Conservation (phyloP, 83 land plant species). For the Picea mariana region DNA sequence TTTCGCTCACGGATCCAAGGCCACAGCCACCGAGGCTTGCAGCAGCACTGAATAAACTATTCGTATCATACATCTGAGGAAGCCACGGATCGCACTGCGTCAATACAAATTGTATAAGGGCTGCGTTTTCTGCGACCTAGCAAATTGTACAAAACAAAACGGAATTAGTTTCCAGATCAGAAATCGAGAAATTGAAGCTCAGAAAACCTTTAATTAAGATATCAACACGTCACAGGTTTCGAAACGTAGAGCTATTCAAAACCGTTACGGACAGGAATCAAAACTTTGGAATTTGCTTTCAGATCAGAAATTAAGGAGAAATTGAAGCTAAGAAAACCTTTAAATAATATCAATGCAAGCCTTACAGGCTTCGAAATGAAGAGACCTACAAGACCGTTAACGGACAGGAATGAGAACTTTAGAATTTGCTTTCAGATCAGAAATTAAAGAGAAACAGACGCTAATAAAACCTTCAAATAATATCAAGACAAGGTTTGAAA, state of each 20-base stretch:
- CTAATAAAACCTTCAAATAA: not conserved
- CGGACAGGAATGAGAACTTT: no score
- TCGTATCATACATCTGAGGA: slow-evolving; percentile 10
- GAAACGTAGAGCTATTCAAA: slow-evolving; percentile 45
- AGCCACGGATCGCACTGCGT: slow-evolving; percentile 15
- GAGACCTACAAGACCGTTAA: no score
- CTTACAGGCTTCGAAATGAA: no score
- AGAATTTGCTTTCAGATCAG: no score
- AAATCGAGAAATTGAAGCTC: no score
- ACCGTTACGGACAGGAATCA: slow-evolving; percentile 47
- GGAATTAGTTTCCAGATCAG: not conserved
- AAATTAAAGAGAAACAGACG: no score
- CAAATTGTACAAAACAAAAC: not conserved
- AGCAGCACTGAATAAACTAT: not conserved
- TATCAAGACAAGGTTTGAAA: no score
- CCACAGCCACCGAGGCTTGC: slow-evolving; percentile 2
- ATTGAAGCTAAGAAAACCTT: not conserved
- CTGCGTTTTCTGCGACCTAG: slow-evolving; percentile 14
- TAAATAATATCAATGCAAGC: not conserved
- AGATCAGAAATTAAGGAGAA: not conserved
- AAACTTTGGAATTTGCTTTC: slow-evolving; percentile 16
- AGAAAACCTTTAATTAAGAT: not conserved
- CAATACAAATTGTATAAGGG: slow-evolving; percentile 10
- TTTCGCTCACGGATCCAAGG: not conserved
- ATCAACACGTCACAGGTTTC: slow-evolving; percentile 30